These are phyloP conservation scores for Penicillium taxi DNA, from an alignment of 495 filamentous ascomycete genomes.

Conservation along the genomic window DNA sequence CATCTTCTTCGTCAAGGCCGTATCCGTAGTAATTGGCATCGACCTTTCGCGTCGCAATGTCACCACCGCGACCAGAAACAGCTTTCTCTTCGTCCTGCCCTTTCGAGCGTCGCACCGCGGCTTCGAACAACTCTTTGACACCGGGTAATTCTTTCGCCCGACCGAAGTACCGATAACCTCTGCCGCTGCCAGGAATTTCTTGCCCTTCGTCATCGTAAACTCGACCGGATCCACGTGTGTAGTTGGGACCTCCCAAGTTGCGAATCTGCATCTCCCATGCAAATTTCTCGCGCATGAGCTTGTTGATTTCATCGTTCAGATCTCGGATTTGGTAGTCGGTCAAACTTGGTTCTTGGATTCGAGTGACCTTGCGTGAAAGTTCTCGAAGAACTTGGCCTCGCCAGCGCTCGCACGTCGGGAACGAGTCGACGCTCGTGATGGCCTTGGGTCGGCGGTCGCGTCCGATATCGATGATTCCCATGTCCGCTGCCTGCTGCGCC, in stretches of 20 bases:
- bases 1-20: constrained; percentile 89
- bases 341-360: constrained; percentile 83
- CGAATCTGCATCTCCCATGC: constrained; percentile 97
- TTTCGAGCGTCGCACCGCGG: constrained; percentile 44
- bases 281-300: constrained; percentile 95
- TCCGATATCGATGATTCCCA: constrained; percentile 92
- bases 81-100: constrained; percentile 56
- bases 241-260: constrained; percentile 90
- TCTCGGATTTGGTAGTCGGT: constrained; percentile 96
- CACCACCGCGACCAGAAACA: constrained; percentile 47
- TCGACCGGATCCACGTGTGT: constrained; percentile 81
- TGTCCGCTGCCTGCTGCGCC: constrained; percentile 90
- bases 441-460: constrained; percentile 81
- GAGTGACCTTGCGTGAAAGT: constrained; percentile 88
- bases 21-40: constrained; percentile 97
- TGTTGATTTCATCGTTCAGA: constrained; percentile 98
- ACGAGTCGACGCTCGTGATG: constrained; percentile 74
- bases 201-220: constrained; percentile 88
- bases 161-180: constrained; percentile 89
- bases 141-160: constrained; percentile 85
- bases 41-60: constrained; percentile 68
- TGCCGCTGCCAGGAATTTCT: constrained; percentile 83
- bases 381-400: constrained; percentile 96
- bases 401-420: constrained; percentile 94
- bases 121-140: constrained; percentile 95